Conservation (phyloP, 2,329 filamentous ascomycete genomes). For the Aspergillus sp. region DNA sequence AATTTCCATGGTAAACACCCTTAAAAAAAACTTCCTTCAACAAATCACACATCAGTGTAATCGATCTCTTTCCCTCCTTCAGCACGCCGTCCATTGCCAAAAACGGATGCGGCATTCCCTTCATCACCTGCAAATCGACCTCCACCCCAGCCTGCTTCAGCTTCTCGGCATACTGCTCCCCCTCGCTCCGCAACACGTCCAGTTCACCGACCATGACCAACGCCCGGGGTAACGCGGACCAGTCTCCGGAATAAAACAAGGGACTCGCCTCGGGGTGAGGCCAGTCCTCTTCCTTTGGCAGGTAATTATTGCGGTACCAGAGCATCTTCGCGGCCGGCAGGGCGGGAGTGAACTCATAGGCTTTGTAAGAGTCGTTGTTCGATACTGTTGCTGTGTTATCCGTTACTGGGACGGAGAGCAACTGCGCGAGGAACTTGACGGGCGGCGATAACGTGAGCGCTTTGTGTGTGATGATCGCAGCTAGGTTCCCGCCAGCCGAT, state of each 20-base stretch:
- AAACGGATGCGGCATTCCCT: conserved; percentile 60
- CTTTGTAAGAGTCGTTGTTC: conserved; percentile 50
- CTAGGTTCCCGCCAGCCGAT: conserved; percentile 55
- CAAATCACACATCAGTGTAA: conserved; percentile 47
- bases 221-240: conserved; percentile 52
- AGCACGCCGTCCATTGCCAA: conserved; percentile 58
- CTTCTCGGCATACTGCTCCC: conserved; percentile 52
- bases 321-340: conserved; percentile 59
- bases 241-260: conserved; percentile 53
- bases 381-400: conserved; percentile 55
- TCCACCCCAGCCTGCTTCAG: conserved; percentile 48
- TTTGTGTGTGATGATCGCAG: conserved; percentile 55
- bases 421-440: conserved; percentile 48
- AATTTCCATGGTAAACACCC: neutral
- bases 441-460: conserved; percentile 40
- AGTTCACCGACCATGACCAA: conserved; percentile 56
- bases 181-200: conserved; percentile 58
- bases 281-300: conserved; percentile 51
- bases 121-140: conserved; percentile 53
- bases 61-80: conserved; percentile 52
- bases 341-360: conserved; percentile 53
- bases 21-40: conserved; percentile 29
- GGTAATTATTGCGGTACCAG: conserved; percentile 61
- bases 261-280: conserved; percentile 55
- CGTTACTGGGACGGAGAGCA: conserved; percentile 59